Evolutionary conservation across 805 yeast species (phyloP).

Genomic region (Ogataea methanolica): DNA sequence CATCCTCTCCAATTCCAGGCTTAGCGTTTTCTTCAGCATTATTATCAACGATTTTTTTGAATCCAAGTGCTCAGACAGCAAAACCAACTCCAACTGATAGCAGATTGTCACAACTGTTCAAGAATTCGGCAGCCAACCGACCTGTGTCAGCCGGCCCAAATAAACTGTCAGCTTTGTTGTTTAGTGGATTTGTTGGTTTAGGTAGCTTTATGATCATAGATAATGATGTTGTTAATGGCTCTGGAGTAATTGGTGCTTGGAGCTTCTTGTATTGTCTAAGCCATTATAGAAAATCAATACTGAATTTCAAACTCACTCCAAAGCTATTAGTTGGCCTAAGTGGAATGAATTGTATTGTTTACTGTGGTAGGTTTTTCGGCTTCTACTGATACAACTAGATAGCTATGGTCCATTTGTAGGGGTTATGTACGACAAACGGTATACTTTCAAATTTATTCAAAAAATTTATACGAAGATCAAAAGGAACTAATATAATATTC

Average conservation of each 20-base stretch:
- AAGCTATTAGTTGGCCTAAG: constrained; percentile 55
- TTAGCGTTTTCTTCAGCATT: constrained; percentile 36
- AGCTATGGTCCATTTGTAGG: neutral
- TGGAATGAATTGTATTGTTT: constrained; percentile 54
- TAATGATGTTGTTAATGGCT: constrained; percentile 71
- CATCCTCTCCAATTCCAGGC: constrained; percentile 44
- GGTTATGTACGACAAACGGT: neutral
- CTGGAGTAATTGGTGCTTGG: constrained; percentile 84
- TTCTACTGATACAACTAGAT: constrained; percentile 7
- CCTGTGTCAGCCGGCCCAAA: constrained; percentile 25
- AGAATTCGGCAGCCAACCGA: constrained; percentile 4
- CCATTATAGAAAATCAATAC: constrained; percentile 56
- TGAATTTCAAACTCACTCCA: constrained; percentile 58
- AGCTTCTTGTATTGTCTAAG: constrained; percentile 66
- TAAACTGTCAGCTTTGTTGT: constrained; percentile 33
- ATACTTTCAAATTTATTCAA: neutral
- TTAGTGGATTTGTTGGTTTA: constrained; percentile 57
- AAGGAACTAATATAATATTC: too few species aligned
- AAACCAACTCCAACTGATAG: constrained; percentile 9
- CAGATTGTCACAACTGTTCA: constrained; percentile 5
- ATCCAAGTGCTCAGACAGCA: constrained; percentile 11
- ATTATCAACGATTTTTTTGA: constrained; percentile 17
- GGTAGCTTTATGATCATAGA: constrained; percentile 77
- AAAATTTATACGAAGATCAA: too few species aligned
- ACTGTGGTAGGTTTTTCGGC: constrained; percentile 68